These are phyloP conservation scores for Rhazya stricta DNA, from an alignment of 257 asterid genomes.

Conservation along the genomic window DNA sequence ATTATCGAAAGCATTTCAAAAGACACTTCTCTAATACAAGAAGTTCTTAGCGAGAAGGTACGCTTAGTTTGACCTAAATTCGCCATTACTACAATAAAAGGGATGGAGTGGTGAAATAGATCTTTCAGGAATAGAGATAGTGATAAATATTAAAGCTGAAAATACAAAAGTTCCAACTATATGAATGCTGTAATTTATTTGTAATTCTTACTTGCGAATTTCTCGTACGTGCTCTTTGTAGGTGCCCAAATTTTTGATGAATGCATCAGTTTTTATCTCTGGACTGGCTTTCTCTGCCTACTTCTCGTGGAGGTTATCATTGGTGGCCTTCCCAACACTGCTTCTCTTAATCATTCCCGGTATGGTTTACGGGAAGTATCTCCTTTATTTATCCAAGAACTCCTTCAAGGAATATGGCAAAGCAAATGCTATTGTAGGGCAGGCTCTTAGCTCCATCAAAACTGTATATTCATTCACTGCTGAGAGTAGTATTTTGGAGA, in stretches of 20 bases:
- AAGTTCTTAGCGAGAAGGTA: slow-evolving; percentile 89
- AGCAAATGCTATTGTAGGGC: slow-evolving; percentile 60
- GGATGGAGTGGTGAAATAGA: too few species aligned
- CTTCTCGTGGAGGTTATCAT: slow-evolving; percentile 65
- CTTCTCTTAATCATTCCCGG: slow-evolving; percentile 66
- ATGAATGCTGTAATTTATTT: neutral
- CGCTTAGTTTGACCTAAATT: neutral
- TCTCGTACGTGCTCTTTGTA: slow-evolving; percentile 15
- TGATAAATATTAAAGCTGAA: too few species aligned
- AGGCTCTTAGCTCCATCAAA: slow-evolving; percentile 72
- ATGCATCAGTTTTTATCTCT: slow-evolving; percentile 62
- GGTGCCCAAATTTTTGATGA: slow-evolving; percentile 80
- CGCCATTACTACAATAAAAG: neutral
- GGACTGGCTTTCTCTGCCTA: slow-evolving; percentile 62
- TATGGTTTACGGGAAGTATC: slow-evolving; percentile 61
- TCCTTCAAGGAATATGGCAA: slow-evolving; percentile 58
- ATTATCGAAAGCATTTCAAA: slow-evolving; percentile 69
- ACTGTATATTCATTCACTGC: slow-evolving; percentile 84
- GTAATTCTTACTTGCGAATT: neutral
- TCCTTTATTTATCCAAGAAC: slow-evolving; percentile 41
- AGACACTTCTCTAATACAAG: slow-evolving; percentile 78
- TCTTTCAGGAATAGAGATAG: neutral
- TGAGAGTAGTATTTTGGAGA: slow-evolving; percentile 58
- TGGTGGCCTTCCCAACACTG: slow-evolving; percentile 71
- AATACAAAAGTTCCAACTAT: too few species aligned